These are phyloP conservation scores for Eragrostis tef DNA, from an alignment of 202 grass and related monocot genomes.

Conservation along the genomic window DNA sequence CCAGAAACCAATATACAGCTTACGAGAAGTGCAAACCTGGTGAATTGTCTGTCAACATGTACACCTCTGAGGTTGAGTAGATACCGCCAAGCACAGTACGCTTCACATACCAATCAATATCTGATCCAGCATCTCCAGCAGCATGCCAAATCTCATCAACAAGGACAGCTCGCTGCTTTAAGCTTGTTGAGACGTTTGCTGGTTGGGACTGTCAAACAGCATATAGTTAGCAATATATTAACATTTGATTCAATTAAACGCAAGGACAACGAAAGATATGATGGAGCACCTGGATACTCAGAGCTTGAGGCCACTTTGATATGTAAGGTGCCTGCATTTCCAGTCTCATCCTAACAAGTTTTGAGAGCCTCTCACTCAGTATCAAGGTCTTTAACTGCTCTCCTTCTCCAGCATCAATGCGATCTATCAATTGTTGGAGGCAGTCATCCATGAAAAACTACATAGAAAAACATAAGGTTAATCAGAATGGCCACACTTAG, in stretches of 20 bases:
- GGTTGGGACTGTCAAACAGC: constrained; percentile 76
- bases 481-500: constrained; percentile 20
- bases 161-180: constrained; percentile 87
- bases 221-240: constrained; percentile 8
- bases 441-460: constrained; percentile 99
- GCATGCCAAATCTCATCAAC: constrained; percentile 97
- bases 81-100: constrained; percentile 89
- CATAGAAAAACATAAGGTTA: constrained; percentile 13
- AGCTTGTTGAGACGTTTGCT: constrained; percentile 73
- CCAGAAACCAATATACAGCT: constrained; percentile 1
- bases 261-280: constrained; percentile 6
- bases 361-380: constrained; percentile 74
- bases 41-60: constrained; percentile 92
- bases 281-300: constrained; percentile 83
- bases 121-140: constrained; percentile 77
- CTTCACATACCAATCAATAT: constrained; percentile 98
- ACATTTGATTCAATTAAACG: constrained; percentile 29
- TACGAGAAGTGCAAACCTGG: constrained; percentile 60
- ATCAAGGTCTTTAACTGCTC: constrained; percentile 71
- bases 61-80: constrained; percentile 94
- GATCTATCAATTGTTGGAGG: constrained; percentile 84
- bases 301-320: constrained; percentile 94
- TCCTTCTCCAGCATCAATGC: constrained; percentile 75
- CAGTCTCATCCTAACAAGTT: constrained; percentile 73
- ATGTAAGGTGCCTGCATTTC: constrained; percentile 91